A percentile compares a stretch with the other conserved stretches of the same genome.
phyloP scores from a whole-genome alignment of 441 rosid genomes.

The Jatropha podagrica region DNA sequence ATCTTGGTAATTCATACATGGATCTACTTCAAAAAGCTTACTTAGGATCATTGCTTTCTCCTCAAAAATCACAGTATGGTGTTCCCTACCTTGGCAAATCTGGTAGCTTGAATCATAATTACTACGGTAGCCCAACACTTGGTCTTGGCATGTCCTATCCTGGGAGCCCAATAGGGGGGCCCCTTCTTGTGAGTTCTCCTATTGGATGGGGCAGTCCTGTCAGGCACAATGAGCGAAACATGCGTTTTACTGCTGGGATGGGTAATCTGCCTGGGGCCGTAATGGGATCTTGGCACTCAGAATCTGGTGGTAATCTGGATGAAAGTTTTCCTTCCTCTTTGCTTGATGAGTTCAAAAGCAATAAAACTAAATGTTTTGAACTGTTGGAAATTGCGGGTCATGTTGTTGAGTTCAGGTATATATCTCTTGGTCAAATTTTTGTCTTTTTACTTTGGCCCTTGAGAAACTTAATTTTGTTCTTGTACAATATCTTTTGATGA shows the following conservation, averaged over 20 bases:
- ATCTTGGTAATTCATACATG: slow-evolving; percentile 48
- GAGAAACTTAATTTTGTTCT: slow-evolving; percentile 15
- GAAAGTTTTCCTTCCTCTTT: slow-evolving; percentile 56
- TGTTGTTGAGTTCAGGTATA: slow-evolving; percentile 83
- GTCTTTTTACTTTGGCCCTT: not conserved
- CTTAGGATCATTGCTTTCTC: slow-evolving; percentile 43
- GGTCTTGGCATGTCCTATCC: slow-evolving; percentile 61
- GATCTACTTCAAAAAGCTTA: slow-evolving; percentile 64
- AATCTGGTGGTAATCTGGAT: slow-evolving; percentile 43
- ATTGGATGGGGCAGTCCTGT: slow-evolving; percentile 55
- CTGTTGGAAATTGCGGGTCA: slow-evolving; percentile 68
- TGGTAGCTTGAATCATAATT: slow-evolving; percentile 41
- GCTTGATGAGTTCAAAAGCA: slow-evolving; percentile 70
- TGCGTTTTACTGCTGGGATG: slow-evolving; percentile 50
- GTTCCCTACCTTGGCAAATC: slow-evolving; percentile 47
- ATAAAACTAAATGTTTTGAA: slow-evolving; percentile 70
- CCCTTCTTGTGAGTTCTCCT: slow-evolving; percentile 50
- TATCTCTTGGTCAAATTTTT: slow-evolving; percentile 2
- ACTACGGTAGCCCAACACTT: slow-evolving; percentile 50
- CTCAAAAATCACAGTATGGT: slow-evolving; percentile 56
- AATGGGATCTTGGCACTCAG: slow-evolving; percentile 63
- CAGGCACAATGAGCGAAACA: slow-evolving; percentile 44
- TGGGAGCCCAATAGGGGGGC: slow-evolving; percentile 45
- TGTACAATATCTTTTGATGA: slow-evolving; percentile 6
- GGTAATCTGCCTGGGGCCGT: slow-evolving; percentile 52